Percentiles rank a stretch among this genome's conserved stretches.
phyloP scores from a whole-genome alignment of 1,284 basidiomycete species.

The Agroathelia rolfsii region DNA sequence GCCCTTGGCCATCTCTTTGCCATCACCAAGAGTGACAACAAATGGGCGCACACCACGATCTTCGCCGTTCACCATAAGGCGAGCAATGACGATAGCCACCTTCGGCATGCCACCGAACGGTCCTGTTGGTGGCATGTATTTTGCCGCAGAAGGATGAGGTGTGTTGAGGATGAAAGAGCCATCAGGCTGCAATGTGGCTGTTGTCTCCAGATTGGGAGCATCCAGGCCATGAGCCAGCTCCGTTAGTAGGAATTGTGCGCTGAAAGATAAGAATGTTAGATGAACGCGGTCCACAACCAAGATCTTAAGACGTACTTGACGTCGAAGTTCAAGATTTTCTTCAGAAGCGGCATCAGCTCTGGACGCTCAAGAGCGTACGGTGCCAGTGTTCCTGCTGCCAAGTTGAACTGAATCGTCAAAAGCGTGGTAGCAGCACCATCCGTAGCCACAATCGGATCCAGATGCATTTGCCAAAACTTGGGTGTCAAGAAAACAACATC shows the following conservation, averaged over 20 bases:
- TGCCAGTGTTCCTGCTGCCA: constrained; percentile 31
- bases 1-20: constrained; percentile 22
- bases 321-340: constrained; percentile 21
- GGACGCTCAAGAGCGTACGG: constrained; percentile 20
- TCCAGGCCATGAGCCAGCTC: constrained; percentile 10
- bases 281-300: constrained; percentile 15
- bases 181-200: constrained; percentile 4
- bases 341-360: constrained; percentile 20
- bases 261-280: constrained; percentile 1
- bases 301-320: constrained; percentile 18
- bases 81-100: constrained; percentile 26
- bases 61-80: constrained; percentile 21
- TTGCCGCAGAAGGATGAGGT: constrained; percentile 20
- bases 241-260: constrained; percentile 10
- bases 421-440: constrained; percentile 25
- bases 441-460: constrained; percentile 24
- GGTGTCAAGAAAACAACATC: constrained; percentile 24
- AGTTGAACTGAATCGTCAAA: constrained; percentile 33
- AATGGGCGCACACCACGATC: constrained; percentile 25
- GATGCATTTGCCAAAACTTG: constrained; percentile 31
- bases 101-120: constrained; percentile 20
- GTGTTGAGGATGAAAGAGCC: constrained; percentile 9
- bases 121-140: constrained; percentile 36
- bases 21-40: constrained; percentile 25
- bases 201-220: constrained; percentile 7